Evolutionary conservation across 331 rosid species (phyloP).

Genomic region (Quercus phellos): DNA sequence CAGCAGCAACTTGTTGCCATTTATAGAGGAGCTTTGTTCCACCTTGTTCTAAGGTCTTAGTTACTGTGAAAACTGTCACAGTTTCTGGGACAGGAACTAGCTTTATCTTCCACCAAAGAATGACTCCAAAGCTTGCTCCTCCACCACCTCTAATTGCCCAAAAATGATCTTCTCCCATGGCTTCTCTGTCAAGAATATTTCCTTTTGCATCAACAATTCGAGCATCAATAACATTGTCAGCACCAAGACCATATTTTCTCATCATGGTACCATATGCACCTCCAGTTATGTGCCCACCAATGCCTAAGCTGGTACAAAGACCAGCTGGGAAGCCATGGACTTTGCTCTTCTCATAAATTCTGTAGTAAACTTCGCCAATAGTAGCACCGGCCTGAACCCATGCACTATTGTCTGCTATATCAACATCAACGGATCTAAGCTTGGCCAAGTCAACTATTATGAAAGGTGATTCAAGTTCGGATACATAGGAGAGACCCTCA

Average conservation of each 20-base stretch:
- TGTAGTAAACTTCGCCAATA: constrained; percentile 58
- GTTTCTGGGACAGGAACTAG: constrained; percentile 67
- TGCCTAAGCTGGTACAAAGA: constrained; percentile 62
- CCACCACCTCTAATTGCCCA: constrained; percentile 95
- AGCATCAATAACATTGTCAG: constrained; percentile 61
- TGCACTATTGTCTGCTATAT: constrained; percentile 33
- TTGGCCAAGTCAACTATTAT: constrained; percentile 45
- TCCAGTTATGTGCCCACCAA: constrained; percentile 76
- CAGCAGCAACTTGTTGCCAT: constrained; percentile 80
- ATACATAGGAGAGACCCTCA: constrained; percentile 63
- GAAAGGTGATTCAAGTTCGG: constrained; percentile 40
- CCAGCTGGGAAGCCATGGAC: constrained; percentile 70
- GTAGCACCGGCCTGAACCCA: constrained; percentile 74
- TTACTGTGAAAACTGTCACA: constrained; percentile 66
- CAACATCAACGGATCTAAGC: constrained; percentile 37
- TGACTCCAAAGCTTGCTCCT: constrained; percentile 77
- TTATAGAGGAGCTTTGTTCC: constrained; percentile 50
- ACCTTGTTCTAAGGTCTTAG: constrained; percentile 50
- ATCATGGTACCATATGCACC: constrained; percentile 72
- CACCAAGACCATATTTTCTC: constrained; percentile 74
- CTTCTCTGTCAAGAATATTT: constrained; percentile 42
- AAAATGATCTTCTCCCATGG: constrained; percentile 83
- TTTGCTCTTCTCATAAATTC: constrained; percentile 42
- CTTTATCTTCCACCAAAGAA: constrained; percentile 78
- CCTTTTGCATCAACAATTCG: constrained; percentile 54